Evolutionary conservation across 164 flowering plant genomes (phyloP).

Genomic region (grape (Vitis vinifera)): DNA sequence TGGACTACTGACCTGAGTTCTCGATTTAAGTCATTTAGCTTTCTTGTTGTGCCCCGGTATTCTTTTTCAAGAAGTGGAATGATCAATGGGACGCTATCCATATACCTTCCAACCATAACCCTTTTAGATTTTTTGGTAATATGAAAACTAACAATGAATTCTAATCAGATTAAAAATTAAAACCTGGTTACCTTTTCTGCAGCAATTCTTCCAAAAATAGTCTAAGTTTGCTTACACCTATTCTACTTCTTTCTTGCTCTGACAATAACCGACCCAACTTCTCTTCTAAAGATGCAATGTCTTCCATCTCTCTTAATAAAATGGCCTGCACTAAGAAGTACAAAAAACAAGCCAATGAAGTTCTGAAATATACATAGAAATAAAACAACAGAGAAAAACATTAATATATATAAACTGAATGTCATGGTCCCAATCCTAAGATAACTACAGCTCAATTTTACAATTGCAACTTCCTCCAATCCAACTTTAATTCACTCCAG

Average conservation of each 20-base stretch:
- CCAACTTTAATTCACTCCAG: no score
- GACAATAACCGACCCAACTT: conserved; percentile 79
- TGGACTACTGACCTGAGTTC: conserved; percentile 68
- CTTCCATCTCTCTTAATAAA: conserved; percentile 78
- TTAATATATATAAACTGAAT: background rate
- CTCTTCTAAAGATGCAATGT: conserved; percentile 72
- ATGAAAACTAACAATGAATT: background rate
- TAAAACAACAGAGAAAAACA: background rate
- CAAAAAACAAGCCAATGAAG: background rate
- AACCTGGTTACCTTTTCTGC: conserved; percentile 58
- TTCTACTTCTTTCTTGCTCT: conserved; percentile 79
- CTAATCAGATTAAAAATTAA: background rate
- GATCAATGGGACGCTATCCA: conserved; percentile 84
- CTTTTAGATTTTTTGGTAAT: conserved; percentile 4
- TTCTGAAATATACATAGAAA: background rate
- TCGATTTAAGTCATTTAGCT: conserved; percentile 69
- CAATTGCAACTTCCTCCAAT: background rate
- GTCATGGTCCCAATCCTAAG: background rate
- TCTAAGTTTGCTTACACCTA: conserved; percentile 90
- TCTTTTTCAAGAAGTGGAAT: conserved; percentile 97
- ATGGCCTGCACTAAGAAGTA: conserved; percentile 53
- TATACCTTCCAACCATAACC: conserved; percentile 54
- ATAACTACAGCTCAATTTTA: background rate
- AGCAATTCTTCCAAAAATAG: conserved; percentile 83
- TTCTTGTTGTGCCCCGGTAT: conserved; percentile 62